Base-by-base conservation (phyloP, 345 rosid genomes). In the Rhizophora mangle region DNA sequence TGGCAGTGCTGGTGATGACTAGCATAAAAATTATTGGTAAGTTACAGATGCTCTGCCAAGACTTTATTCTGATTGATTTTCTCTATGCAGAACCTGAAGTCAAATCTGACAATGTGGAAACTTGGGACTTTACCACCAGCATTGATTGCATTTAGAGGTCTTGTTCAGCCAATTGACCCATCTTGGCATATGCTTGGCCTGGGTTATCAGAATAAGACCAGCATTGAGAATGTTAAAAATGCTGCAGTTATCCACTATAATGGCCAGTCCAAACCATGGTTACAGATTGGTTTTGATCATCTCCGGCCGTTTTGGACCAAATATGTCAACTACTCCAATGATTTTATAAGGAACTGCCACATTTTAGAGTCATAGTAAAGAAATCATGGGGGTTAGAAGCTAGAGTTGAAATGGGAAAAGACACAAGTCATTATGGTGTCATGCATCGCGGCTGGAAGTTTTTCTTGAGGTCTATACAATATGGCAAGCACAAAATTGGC, bases 71-170 rank as follows among this genome's bases (percentile, higher is more conserved):
- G 59, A 55, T 70, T 72, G 60, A 30, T 56, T 21, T 51, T 63
- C 65, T 79, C 51, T 75, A 29, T 67, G 74, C 86, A 94, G 98
- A 94, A 94, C 80, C 84, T 94, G 69, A 91, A 83, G 76, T 94
- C 96, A 30, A 86, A 94, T 84, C 79, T 91, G 77, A 86, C 95
- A 26, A 85, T 94, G 90, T 94, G 98, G 98, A 94, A 90, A 80
- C 97, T 94, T 22, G 98, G 98, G 74, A 94, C 98, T 22, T 84
- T 94, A 52, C 98, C 98, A 9, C 98, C 98, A n/a, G 96, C 98
- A 69, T 78, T 94, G 79, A 89, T 94, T 57, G 98, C 98, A 71
- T 94, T 94, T 76, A 88, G 82, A 80, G 96, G 93, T 58, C 93
- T 89, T 47, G 82, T 94, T 67, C 96, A 83, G 64, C 86, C 92